phyloP scores from a whole-genome alignment of 129 eudicot species.

The Chrysanthemum lavandulifolium region DNA sequence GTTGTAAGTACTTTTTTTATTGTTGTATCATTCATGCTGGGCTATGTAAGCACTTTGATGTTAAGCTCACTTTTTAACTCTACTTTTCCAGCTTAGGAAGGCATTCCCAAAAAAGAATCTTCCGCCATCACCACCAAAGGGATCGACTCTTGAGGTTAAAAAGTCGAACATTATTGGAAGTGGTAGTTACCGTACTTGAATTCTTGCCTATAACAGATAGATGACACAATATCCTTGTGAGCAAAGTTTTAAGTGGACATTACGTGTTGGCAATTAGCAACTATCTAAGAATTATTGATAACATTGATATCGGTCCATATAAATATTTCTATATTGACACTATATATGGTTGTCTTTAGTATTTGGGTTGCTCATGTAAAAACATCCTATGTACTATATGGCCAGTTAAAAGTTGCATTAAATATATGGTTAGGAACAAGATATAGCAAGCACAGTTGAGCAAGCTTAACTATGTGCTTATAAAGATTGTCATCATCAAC shows the following conservation, averaged over 20 bases:
- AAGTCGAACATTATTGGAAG: conserved; percentile 83
- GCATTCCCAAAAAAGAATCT: conserved; percentile 68
- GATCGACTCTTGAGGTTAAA: conserved; percentile 61
- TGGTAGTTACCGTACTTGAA: conserved; percentile 44
- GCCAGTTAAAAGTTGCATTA: background rate
- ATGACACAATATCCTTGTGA: background rate
- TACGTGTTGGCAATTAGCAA: background rate
- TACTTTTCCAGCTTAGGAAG: too few relatives aligned
- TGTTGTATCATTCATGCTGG: too few relatives aligned
- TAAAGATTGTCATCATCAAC: too few relatives aligned
- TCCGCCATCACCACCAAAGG: conserved; percentile 94
- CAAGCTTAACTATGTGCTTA: background rate
- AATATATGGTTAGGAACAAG: background rate
- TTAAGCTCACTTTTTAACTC: too few relatives aligned
- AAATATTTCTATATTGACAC: background rate
- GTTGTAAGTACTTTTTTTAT: too few relatives aligned
- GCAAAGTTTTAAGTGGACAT: background rate
- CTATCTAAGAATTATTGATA: background rate
- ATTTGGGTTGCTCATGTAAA: background rate
- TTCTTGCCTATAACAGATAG: conserved; percentile 11
- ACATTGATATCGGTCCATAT: too few relatives aligned
- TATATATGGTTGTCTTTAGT: conserved; percentile 1
- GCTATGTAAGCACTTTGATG: too few relatives aligned
- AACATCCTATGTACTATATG: background rate
- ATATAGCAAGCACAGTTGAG: background rate